A percentile compares a stretch with the other conserved stretches of the same genome.
These are phyloP conservation scores for Avena atlantica DNA, from an alignment of 176 grass and related monocot genomes.

Conservation along the genomic window DNA sequence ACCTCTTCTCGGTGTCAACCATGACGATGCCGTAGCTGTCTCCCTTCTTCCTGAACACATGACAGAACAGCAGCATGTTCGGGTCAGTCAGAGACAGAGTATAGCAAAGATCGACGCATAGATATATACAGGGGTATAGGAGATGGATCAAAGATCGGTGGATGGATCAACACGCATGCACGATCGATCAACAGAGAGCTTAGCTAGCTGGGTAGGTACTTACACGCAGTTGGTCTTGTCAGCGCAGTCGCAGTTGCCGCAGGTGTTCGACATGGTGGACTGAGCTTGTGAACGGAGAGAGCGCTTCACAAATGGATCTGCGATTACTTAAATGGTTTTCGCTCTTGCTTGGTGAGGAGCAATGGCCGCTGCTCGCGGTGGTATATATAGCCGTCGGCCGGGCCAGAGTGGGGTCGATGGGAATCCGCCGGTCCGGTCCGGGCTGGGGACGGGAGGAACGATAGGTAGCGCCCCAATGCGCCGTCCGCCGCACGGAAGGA, in stretches of 20 bases:
- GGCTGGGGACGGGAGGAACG: background rate
- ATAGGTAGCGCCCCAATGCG: background rate
- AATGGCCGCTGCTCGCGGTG: background rate
- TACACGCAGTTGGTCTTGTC: conserved; percentile 83
- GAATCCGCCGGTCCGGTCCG: background rate
- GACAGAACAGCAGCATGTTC: background rate
- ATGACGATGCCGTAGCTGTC: conserved; percentile 59
- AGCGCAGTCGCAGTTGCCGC: conserved; percentile 94
- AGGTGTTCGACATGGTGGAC: conserved; percentile 69
- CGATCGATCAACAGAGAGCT: no score
- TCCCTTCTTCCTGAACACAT: conserved; percentile 72
- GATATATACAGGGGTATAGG: background rate
- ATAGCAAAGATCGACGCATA: no score
- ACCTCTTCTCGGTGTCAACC: conserved; percentile 67
- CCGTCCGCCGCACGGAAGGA: conserved; percentile 25
- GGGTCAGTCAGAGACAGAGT: background rate
- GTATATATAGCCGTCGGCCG: conserved; percentile 29
- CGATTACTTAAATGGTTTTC: background rate
- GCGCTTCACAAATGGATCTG: background rate
- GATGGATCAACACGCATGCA: no score
- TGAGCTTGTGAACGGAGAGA: background rate
- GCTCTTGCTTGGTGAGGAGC: conserved; percentile 32
- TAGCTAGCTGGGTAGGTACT: background rate
- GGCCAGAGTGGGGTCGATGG: background rate
- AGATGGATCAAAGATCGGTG: background rate